Evolutionary conservation across 805 yeast species (phyloP), one percentile per base, ranked within the genome.

Genomic region (Saturnispora silvae): DNA sequence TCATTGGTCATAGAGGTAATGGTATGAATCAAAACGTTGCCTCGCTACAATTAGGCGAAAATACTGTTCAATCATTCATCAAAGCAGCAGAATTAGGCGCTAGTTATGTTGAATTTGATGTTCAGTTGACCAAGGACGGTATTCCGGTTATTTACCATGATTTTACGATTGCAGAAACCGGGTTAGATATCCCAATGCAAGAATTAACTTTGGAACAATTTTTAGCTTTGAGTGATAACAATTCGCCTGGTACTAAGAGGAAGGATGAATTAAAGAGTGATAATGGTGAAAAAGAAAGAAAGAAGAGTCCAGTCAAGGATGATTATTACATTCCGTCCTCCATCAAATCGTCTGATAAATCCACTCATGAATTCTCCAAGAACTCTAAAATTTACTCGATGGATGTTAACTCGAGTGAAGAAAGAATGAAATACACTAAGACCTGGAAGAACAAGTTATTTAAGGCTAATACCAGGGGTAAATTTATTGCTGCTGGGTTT

Each of bases 51-150:
- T 67, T 89, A 42, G 97, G 97, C 29, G 97, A 89, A 52, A 89
- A 89, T 56, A 89, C 97, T 0, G 81, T 89, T 16, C 96, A 89
- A 50, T 82, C 95, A 0, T 89, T 89, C 50, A 81, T 89, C 53
- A 94, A 95, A 10, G 97, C 97, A 0, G 95, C 96, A 0, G 85
- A 94, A 2, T 64, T 89, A 46, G 97, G 97, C 28, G 97, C 97
- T 1, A 80, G 94, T 3, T 89, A 89, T 52, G 96, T 89, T 36
- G 97, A 89, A 59, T 89, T 89, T 55, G 97, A 89, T 59, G 97
- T 89, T 32, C 97, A 89, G 54, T 64, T 89, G 47, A 89, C 97
- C 13, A 85, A 86, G 53, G 97, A 89, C 56, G 67, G 67, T 45
- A 77, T 84, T 9, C 96, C 97, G 3, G 97, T 89, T 5, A 81